A percentile compares a stretch with the other conserved stretches of the same genome.
phyloP scores from a whole-genome alignment of 495 filamentous ascomycete genomes.

The Aspergillus baeticus region DNA sequence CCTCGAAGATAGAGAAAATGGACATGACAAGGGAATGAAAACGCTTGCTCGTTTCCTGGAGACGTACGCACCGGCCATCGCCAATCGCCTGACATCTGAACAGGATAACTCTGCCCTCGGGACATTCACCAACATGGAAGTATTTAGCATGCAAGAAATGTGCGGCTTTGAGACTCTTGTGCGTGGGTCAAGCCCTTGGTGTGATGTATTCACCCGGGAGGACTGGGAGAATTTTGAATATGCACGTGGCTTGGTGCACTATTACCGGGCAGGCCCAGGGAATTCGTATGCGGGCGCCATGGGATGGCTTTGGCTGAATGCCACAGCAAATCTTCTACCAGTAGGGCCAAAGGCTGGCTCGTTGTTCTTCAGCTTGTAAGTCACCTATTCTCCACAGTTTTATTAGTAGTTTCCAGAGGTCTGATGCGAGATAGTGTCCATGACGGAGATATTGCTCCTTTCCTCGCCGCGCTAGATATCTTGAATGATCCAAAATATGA shows the following conservation, averaged over 20 bases:
- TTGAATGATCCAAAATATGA: constrained; percentile 41
- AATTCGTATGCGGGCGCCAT: constrained; percentile 55
- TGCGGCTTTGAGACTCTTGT: constrained; percentile 59
- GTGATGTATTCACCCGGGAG: constrained; percentile 52
- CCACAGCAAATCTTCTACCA: constrained; percentile 49
- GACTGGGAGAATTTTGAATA: constrained; percentile 62
- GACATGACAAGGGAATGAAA: constrained; percentile 49
- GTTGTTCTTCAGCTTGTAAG: constrained; percentile 60
- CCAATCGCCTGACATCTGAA: constrained; percentile 40
- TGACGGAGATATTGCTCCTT: constrained; percentile 58
- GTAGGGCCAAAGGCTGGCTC: constrained; percentile 47
- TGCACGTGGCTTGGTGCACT: constrained; percentile 58
- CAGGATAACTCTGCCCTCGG: constrained; percentile 38
- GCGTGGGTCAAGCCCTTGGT: constrained; percentile 56
- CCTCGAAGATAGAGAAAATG: constrained; percentile 40
- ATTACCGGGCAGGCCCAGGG: constrained; percentile 60
- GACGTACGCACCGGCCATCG: constrained; percentile 48
- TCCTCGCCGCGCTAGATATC: constrained; percentile 54
- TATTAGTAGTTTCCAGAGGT: not conserved
- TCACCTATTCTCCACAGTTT: constrained; percentile 2
- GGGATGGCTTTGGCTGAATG: constrained; percentile 64
- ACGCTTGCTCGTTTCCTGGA: constrained; percentile 47
- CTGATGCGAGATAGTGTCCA: constrained; percentile 43
- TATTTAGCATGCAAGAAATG: constrained; percentile 63
- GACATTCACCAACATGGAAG: constrained; percentile 40